These are phyloP conservation scores for Hyaloscypha bicolor DNA, from an alignment of 495 filamentous ascomycete species.

Conservation along the genomic window DNA sequence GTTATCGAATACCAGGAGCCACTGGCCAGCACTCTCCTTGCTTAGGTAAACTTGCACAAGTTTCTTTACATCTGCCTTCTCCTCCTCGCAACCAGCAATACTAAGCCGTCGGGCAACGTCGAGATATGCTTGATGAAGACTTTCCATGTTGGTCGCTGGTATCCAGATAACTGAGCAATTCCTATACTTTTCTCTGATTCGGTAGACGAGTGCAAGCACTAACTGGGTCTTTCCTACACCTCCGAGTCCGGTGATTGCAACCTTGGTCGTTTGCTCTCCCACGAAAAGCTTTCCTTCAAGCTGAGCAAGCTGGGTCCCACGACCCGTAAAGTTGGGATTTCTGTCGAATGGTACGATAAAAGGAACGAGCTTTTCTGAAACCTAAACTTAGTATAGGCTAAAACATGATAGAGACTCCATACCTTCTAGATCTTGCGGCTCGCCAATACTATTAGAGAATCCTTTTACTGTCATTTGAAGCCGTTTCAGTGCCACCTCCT, in stretches of 20 bases:
- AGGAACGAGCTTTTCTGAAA: not conserved
- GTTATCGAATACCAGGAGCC: constrained; percentile 25
- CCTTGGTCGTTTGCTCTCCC: not conserved
- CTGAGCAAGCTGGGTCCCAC: constrained; percentile 8
- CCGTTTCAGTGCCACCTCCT: not conserved
- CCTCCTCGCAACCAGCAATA: constrained; percentile 8
- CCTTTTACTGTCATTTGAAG: not conserved
- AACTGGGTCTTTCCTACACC: constrained; percentile 25
- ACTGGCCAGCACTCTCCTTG: constrained; percentile 12
- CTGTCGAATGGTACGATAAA: constrained; percentile 19
- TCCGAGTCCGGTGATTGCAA: constrained; percentile 25
- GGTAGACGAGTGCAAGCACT: constrained; percentile 19
- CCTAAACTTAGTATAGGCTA: not conserved
- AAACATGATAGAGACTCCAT: not conserved
- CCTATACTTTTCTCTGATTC: constrained; percentile 8
- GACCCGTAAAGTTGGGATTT: constrained; percentile 19
- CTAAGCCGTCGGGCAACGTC: constrained; percentile 10
- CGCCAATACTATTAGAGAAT: not conserved
- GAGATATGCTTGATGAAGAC: constrained; percentile 17
- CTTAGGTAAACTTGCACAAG: constrained; percentile 14
- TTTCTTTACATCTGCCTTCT: constrained; percentile 8
- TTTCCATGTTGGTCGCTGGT: constrained; percentile 14
- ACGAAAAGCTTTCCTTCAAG: constrained; percentile 11
- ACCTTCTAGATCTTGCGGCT: not conserved
- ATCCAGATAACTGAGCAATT: constrained; percentile 24